Percentiles rank a stretch among this genome's conserved stretches.
Conservation (phyloP, 768 basidiomycete genomes). For the Pleurotus giganteus region DNA sequence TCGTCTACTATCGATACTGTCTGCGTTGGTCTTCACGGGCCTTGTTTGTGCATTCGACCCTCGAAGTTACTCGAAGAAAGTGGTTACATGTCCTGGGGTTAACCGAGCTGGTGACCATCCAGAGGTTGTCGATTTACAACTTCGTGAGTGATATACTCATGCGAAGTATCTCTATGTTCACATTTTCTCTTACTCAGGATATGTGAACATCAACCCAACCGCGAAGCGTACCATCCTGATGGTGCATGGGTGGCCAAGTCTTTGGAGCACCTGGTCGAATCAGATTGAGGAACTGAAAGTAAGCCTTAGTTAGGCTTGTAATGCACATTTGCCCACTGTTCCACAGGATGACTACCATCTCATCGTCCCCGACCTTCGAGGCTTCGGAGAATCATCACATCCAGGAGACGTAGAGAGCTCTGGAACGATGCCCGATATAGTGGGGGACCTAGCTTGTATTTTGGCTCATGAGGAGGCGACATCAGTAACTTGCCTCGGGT, state of each 20-base stretch:
- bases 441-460: conserved; percentile 62
- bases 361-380: conserved; percentile 62
- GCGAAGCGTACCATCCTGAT: conserved; percentile 55
- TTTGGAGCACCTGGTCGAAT: conserved; percentile 74
- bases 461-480: conserved; percentile 47
- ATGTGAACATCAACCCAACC: conserved; percentile 58
- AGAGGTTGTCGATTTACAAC: conserved; percentile 36
- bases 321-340: background rate
- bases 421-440: conserved; percentile 58
- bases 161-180: background rate
- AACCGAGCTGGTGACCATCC: conserved; percentile 30
- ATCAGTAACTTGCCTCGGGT: conserved; percentile 66
- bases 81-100: conserved; percentile 38
- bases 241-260: conserved; percentile 78
- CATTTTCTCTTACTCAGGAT: conserved; percentile 37
- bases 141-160: conserved; percentile 36
- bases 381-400: conserved; percentile 68
- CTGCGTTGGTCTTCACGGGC: background rate
- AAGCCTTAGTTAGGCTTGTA: background rate
- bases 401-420: conserved; percentile 61
- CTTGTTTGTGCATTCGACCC: conserved; percentile 33
- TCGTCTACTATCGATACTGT: background rate
- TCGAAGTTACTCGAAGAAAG: conserved; percentile 28
- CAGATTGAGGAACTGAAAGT: conserved; percentile 71
- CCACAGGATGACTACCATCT: conserved; percentile 58